These are phyloP conservation scores for Globisporangium sylvaticum DNA, from an alignment of 352 stramenopile species.

Conservation along the genomic window DNA sequence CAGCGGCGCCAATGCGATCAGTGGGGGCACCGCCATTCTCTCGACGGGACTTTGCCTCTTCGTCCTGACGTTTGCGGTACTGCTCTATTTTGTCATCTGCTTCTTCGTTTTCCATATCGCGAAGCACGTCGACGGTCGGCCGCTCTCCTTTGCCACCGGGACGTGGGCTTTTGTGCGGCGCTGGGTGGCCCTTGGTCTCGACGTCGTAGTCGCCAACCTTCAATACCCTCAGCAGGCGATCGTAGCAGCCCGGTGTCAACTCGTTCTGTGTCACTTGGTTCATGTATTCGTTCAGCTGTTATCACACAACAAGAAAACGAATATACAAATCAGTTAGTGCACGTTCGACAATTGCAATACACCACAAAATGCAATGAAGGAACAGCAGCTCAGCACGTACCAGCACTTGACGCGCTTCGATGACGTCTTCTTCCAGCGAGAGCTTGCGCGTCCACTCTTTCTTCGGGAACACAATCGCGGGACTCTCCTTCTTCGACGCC, in stretches of 20 bases:
- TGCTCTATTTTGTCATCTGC: not conserved
- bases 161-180: constrained; percentile 5
- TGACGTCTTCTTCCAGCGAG: constrained; percentile 46
- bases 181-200: constrained; percentile 12
- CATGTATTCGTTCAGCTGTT: constrained; percentile 73
- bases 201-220: constrained; percentile 53
- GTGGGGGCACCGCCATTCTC: constrained; percentile 3
- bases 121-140: constrained; percentile 16
- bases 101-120: constrained; percentile 19
- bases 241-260: constrained; percentile 36
- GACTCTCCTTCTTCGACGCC: not conserved
- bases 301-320: not conserved
- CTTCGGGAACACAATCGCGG: constrained; percentile 39
- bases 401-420: constrained; percentile 68
- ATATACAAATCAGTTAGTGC: not conserved
- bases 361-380: not conserved
- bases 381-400: constrained; percentile 23
- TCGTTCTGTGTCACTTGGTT: constrained; percentile 38
- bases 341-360: not conserved
- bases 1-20: constrained; percentile 8
- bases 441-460: constrained; percentile 52
- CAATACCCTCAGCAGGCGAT: constrained; percentile 54
- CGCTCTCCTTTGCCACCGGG: constrained; percentile 16
- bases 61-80: constrained; percentile 6
- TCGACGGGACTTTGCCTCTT: not conserved